Evolutionary conservation across 164 flowering plant genomes (phyloP), one percentile per base, ranked within the genome.

Genomic region (Vitis amurensis): DNA sequence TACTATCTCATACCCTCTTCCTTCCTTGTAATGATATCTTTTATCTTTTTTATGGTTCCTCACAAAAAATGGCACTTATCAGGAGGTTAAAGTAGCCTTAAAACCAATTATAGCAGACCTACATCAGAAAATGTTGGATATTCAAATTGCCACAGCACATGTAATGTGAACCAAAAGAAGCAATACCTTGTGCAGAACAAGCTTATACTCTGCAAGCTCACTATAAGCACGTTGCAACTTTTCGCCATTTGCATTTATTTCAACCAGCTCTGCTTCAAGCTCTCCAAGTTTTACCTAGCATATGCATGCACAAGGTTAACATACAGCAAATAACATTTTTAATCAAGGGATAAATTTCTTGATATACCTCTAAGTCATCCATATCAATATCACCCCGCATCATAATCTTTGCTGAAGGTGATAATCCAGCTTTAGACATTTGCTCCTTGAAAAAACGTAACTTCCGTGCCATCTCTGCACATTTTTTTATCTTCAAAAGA

Each of bases 181-280:
- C 37, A 58, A 70, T 80, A 93, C 99, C 97, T 93, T 96, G 64
- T 86, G 85, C 70, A 96, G 77, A 64, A 96, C 94, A 79, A 93
- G 89, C 82, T 84, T 92, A 71, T 89, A 96, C 63, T 96, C 99
- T 50, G 84, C 65, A 9, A 96, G 97, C 78, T 96, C 99, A 82
- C 77, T 88, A 71, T 92, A 86, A 50, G 91, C 17, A 7, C 94
- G 97, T 73, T 87, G 97, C 77, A 96, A 73, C 81, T 91, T 93
- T 4, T 93, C 99, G 76, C 79, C 79, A 76, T 96, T 96, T 51
- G 90, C 84, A 81, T 92, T 93, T 14, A 93, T 86, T 74, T 92
- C 99, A 80, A 84, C 72, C 72, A 96, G 81, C 81, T 96, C 99
- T 44, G 95, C 87, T 83, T 96, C 99, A 81, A 91, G 88, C 53